Conservation (phyloP, 257 asterid genomes). For the Dorcoceras hygrometricum region DNA sequence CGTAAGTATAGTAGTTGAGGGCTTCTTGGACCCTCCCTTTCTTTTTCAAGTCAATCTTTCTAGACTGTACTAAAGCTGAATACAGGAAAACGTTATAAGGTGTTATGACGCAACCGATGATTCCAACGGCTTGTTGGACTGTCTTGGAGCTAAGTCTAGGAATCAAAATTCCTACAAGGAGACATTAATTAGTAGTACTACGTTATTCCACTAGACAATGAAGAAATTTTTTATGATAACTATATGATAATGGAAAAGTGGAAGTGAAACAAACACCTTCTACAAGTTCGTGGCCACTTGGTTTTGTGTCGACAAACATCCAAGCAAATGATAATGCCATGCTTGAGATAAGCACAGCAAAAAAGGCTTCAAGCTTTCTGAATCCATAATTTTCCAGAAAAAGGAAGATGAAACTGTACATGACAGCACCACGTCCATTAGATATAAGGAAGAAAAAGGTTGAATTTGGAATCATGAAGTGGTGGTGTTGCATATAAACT, state of each 20-base stretch:
- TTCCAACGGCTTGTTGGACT: slow-evolving; percentile 70
- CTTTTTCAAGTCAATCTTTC: slow-evolving; percentile 58
- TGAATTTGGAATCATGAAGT: background rate
- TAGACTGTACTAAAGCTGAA: slow-evolving; percentile 68
- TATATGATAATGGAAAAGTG: background rate
- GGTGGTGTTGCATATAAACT: background rate
- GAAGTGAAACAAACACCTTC: slow-evolving; percentile 30
- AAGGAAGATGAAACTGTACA: slow-evolving; percentile 74
- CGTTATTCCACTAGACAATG: background rate
- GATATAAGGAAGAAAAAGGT: background rate
- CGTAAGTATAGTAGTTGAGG: slow-evolving; percentile 67
- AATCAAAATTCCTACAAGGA: slow-evolving; percentile 44
- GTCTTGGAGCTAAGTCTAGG: slow-evolving; percentile 62
- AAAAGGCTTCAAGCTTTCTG: slow-evolving; percentile 74
- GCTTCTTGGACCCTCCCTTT: slow-evolving; percentile 69
- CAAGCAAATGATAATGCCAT: slow-evolving; percentile 82
- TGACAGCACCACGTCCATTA: slow-evolving; percentile 16
- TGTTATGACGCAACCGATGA: slow-evolving; percentile 70
- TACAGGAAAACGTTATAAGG: slow-evolving; percentile 75
- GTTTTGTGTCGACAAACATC: slow-evolving; percentile 68
- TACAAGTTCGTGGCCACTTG: slow-evolving; percentile 47
- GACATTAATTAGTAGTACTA: background rate
- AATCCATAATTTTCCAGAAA: slow-evolving; percentile 72
- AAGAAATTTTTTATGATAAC: background rate
- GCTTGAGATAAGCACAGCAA: slow-evolving; percentile 65